phyloP scores from a whole-genome alignment of 495 filamentous ascomycete genomes.

The Pseudevernia furfuracea region DNA sequence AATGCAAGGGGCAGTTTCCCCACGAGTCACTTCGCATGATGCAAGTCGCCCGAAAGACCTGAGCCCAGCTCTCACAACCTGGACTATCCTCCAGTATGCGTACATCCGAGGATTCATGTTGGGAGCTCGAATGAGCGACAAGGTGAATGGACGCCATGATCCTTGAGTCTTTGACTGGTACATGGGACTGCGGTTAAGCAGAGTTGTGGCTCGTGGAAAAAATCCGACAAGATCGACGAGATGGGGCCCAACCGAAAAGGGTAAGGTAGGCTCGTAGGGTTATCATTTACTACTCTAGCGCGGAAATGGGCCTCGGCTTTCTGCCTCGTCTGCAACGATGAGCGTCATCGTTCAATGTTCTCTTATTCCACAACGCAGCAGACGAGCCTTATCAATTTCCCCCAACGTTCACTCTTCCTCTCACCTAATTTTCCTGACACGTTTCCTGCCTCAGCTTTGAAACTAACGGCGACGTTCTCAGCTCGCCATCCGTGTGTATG shows the following conservation, averaged over 20 bases:
- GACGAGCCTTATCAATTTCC: not conserved
- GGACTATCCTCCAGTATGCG: not conserved
- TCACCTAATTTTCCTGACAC: not conserved
- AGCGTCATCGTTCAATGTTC: not conserved
- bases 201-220: not conserved
- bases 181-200: not conserved
- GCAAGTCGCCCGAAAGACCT: not conserved
- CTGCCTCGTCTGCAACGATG: not conserved
- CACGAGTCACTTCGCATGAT: not conserved
- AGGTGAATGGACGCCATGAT: not conserved
- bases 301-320: slow-evolving; percentile 1
- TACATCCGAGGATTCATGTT: not conserved
- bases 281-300: not conserved
- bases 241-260: not conserved
- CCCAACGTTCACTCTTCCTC: not conserved
- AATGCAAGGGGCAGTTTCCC: not conserved
- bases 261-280: not conserved
- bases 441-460: not conserved
- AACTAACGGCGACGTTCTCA: not conserved
- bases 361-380: not conserved
- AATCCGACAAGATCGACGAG: not conserved
- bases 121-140: not conserved
- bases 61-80: not conserved
- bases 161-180: not conserved
- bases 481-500: not conserved